Evolutionary conservation across 306 rosid species (phyloP), one percentile per base, ranked within the genome.

Genomic region (Lathyrus tuberosus): DNA sequence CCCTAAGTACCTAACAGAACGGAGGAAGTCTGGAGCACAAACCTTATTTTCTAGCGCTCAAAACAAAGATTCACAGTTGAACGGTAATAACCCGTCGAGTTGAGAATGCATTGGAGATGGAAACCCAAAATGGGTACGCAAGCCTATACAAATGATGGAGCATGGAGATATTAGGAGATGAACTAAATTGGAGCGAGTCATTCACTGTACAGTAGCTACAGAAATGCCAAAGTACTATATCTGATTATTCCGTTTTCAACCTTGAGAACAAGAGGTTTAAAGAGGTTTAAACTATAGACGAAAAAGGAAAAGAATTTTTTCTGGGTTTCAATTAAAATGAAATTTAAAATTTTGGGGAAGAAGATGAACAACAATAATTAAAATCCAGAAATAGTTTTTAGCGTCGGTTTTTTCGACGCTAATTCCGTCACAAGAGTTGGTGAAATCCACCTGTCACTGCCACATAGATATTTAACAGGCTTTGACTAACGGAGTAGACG

Each of bases 1-100:
- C 7, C 64, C 18, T 40, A 33, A 58, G 42, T 58, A 58, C 42
- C 41, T 31, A 58, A 31, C 20, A 57, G 24, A 58, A 58, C n/a
- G 42, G 24, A 58, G 64, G 41, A 30, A 31, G 20, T n/a, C 6
- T 58, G 22, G 64, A 59, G 65, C 13, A 59, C 20, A 59, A 31
- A 24, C 13, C 65, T 16, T 59, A 14, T 58, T 59, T 30, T 15
- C 15, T 9, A 59, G 65, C 13, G 0, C 65, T 8, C 43, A n/a
- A 52, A 52, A 31, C 42, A 59, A 35, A 15, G 42, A 12, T 59
- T 22, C 43, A 31, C 43, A 15, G 6, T 31, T 31, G 43, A 14
- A 59, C 7, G 26, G 2, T 31, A 59, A 31, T 22, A 35, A 3
- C 43, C 13, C 3, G 42, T 52, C 24, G 28, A 52, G 31, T 52